Base-by-base conservation (phyloP, 176 grass and related monocot species). In the Paspalum vaginatum region DNA sequence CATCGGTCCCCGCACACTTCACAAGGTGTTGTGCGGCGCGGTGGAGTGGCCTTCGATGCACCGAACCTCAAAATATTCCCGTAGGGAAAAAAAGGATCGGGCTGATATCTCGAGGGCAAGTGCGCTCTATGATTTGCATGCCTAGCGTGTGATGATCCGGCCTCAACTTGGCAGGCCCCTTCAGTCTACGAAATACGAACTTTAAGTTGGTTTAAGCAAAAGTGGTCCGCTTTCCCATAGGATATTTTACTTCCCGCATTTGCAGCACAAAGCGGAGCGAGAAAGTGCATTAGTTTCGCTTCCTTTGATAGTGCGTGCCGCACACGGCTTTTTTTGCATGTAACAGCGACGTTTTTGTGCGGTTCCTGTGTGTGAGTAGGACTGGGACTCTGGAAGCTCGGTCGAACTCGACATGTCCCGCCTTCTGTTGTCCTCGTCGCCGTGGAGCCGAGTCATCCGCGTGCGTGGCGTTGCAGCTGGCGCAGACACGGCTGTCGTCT, bases 71-170 rank as follows among this genome's bases (percentile, higher is more conserved):
- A 55, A 65, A n/a, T n/a, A n/a, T n/a, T 74, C 57, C 18, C n/a
- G 14, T 9, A 10, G 20, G 17, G 1, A 44, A 52, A 20, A 47
- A 0, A 27, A n/a, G 25, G 1, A 21, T 20, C 56, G 4, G 37
- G 32, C 27, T 51, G 46, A 52, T 39, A 40, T 72, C 38, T 32
- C 1, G 68, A 5, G 26, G 5, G 50, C 70, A 40, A 73, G 70
- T 47, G 74, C 9, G 9, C 26, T 60, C 13, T 2, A 76, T 81
- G 17, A 86, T 80, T 67, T 41, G 51, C 44, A 43, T 53, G 85
- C 65, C 57, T 43, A 86, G 68, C 69, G 42, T 41, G 56, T 48
- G 40, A 49, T 12, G 24, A 24, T 72, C 14, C 60, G 48, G 43
- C 27, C 51, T 38, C 2, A 22, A 47, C 9, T 8, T 40, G 40